Base-by-base conservation (phyloP, 805 yeast genomes). In the Tetrapisispora fleetii region DNA sequence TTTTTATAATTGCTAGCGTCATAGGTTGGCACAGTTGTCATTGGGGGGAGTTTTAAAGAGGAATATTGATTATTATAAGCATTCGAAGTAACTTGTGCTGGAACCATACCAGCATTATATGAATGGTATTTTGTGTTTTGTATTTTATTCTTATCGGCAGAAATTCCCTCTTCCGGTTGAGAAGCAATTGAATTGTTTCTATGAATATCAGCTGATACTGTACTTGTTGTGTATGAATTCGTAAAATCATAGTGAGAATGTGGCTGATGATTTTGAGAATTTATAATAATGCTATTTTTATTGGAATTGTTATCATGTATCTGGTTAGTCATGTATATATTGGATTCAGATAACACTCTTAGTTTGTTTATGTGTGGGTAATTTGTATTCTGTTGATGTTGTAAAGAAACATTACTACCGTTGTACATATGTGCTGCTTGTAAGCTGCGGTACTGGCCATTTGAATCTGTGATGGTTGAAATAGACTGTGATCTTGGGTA, bases 1-100 rank as follows among this genome's bases (percentile, higher is more conserved):
- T 21, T 24, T 19, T 27, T 33, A 6, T 16, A 27, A 14, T 13
- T 33, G 11, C n/a, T 33, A 14, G 35, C 14, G 8, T 40, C 36
- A 27, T 21, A 45, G 5, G 48, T 32, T 17, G 48, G 40, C 14
- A 45, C n/a, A 10, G 48, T 14, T n/a, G 79, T 57, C 81, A 48
- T 48, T 18, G 50, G 50, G 10, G 50, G 50, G 5, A 48, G 40
- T 40, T 39, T 48, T 19, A 48, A 19, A 16, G 27, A 18, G 13
- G 21, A 19, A 41, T 41, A 47, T 41, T 35, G 40, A 35, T 30
- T 27, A 10, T 19, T 24, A 24, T 39, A 38, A 11, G 22, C 22
- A 17, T 33, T 41, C 22, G n/a, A 30, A 22, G 8, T 35, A 27
- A 32, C 8, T 22, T 32, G 28, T 18, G 38, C 6, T 37, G 37